Conservation (phyloP, 139 green algal genomes). For the Tetraselmis chui region DNA sequence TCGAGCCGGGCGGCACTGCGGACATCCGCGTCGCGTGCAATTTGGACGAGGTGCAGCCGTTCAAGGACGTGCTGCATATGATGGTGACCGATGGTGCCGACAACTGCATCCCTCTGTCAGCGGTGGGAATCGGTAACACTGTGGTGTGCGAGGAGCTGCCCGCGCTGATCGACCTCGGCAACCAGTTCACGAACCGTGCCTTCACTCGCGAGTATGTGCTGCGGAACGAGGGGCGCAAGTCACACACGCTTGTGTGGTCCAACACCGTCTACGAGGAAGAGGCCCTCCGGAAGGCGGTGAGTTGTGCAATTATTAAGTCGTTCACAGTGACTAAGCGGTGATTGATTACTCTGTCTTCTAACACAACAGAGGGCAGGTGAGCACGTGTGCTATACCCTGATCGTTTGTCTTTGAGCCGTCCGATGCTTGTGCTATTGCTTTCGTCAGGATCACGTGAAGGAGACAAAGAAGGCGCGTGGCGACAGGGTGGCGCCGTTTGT, state of each 20-base stretch:
- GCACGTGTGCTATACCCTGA: no score
- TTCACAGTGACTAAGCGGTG: no score
- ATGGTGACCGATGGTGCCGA: slow-evolving; percentile 66
- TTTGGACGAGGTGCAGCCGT: slow-evolving; percentile 44
- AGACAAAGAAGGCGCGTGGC: neutral
- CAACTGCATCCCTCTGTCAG: slow-evolving; percentile 46
- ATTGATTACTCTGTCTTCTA: no score
- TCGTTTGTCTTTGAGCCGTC: no score
- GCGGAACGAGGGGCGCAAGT: slow-evolving; percentile 52
- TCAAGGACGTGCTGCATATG: slow-evolving; percentile 66
- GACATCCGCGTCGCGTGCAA: slow-evolving; percentile 11
- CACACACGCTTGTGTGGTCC: slow-evolving; percentile 44
- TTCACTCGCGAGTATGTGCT: slow-evolving; percentile 48
- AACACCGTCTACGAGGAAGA: slow-evolving; percentile 37
- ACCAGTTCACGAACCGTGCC: slow-evolving; percentile 53
- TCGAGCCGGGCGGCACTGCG: slow-evolving; percentile 34
- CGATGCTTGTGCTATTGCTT: no score
- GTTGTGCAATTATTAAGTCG: no score
- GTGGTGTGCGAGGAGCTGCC: slow-evolving; percentile 49
- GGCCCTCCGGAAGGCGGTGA: neutral
- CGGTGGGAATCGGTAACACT: slow-evolving; percentile 50
- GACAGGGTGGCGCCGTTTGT: neutral
- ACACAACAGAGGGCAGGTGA: no score
- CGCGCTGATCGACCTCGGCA: slow-evolving; percentile 50
- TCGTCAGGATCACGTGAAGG: slow-evolving; percentile 4